Evolutionary conservation across 2,329 filamentous ascomycete genomes (phyloP), one percentile per base, ranked within the genome.

Genomic region (Nothophaeocryptopus gaeumannii): DNA sequence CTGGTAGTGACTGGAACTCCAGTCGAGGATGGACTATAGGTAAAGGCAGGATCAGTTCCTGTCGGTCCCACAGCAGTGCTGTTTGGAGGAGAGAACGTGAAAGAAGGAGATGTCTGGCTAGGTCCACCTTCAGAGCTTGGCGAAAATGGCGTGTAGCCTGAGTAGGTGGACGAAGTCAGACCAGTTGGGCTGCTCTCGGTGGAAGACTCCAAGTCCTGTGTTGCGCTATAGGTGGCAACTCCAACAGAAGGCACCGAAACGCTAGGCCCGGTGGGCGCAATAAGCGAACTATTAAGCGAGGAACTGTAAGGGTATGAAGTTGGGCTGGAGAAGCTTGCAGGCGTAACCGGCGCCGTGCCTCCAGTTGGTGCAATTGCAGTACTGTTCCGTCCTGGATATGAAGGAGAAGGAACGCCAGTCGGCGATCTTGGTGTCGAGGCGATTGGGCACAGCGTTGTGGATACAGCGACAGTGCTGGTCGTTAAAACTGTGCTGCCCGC

Each of bases 401-500:
- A 29, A 2, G 31, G 26, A n/a, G 32, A 16, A 8, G 39, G 33
- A 31, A 43, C 37, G 32, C 39, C 33, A 26, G 31, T 44, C 2
- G 44, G 44, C 14, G 44, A 39, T 8, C 13, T 16, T 15, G 30
- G 20, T 29, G 47, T 59, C 41, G 60, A 33, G 10, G 65, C 67
- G 39, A 67, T 59, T 26, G 70, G 65, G 63, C 70, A 73, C 57
- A 74, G 61, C 37, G 72, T 74, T 38, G 72, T 75, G 38, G 67
- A 70, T 37, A 71, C 57, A 39, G 67, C 62, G 44, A 72, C 52
- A 44, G 68, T 66, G 37, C 67, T 67, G 13, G 71, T 74, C 33
- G 66, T 56, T 16, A 69, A 58, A 5, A 63, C 55, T 12, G 56
- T 58, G 41, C 53, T 58, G 51, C 67, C 57, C 16, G 69, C 62